These are phyloP conservation scores for Aspergillus baeticus DNA, from an alignment of 495 filamentous ascomycete genomes.

Conservation along the genomic window DNA sequence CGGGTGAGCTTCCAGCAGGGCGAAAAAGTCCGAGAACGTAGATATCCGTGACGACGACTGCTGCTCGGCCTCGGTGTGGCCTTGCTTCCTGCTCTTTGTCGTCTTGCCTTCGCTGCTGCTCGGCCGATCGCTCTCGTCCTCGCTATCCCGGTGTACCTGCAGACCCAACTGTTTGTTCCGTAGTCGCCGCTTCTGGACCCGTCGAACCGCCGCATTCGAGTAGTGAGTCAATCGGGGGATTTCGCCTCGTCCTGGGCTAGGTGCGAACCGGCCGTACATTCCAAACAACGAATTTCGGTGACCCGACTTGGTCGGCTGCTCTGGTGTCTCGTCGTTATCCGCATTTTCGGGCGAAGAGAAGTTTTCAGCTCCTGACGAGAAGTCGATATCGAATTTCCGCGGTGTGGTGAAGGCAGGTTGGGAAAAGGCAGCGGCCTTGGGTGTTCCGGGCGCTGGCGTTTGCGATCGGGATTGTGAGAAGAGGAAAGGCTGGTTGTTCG, in stretches of 20 bases:
- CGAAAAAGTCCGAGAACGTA: slow-evolving; percentile 58
- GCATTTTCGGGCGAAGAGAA: slow-evolving; percentile 71
- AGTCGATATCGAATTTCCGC: slow-evolving; percentile 67
- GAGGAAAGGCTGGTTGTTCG: slow-evolving; percentile 47
- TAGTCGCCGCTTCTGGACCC: slow-evolving; percentile 54
- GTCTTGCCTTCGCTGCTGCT: slow-evolving; percentile 40
- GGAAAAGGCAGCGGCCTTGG: slow-evolving; percentile 51
- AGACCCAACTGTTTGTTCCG: slow-evolving; percentile 46
- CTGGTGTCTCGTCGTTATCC: slow-evolving; percentile 70
- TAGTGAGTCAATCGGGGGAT: slow-evolving; percentile 53
- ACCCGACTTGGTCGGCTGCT: slow-evolving; percentile 46
- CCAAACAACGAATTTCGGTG: slow-evolving; percentile 46
- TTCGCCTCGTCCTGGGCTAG: slow-evolving; percentile 58
- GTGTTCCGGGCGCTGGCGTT: slow-evolving; percentile 22
- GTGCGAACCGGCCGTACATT: slow-evolving; percentile 45
- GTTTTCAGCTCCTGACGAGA: slow-evolving; percentile 78
- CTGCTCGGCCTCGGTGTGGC: slow-evolving; percentile 2
- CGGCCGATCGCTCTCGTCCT: slow-evolving; percentile 53
- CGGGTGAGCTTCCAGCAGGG: slow-evolving; percentile 73
- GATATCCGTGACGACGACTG: slow-evolving; percentile 27
- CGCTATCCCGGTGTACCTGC: slow-evolving; percentile 39
- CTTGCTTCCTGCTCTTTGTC: slow-evolving; percentile 18
- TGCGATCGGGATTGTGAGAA: slow-evolving; percentile 37
- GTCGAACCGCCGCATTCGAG: slow-evolving; percentile 49
- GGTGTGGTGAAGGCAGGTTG: slow-evolving; percentile 78